phyloP scores from a whole-genome alignment of 495 filamentous ascomycete genomes.

The Penicillium canescens region DNA sequence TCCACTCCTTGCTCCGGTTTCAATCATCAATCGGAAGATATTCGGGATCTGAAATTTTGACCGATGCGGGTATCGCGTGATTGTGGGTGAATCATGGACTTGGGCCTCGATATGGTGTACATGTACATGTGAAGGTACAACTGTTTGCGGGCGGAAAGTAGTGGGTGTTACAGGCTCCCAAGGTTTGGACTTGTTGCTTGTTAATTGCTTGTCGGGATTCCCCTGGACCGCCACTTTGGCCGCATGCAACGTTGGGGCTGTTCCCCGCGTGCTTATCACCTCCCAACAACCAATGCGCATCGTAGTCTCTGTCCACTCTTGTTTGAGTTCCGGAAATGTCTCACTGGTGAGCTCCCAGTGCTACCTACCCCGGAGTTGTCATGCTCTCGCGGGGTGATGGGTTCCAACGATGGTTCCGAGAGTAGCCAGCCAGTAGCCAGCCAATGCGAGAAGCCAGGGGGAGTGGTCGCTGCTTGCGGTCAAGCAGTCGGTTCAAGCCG shows the following conservation, averaged over 20 bases:
- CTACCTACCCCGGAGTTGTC: constrained; percentile 2
- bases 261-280: constrained; percentile 18
- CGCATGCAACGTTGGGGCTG: constrained; percentile 25
- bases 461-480: background rate
- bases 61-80: background rate
- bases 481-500: background rate
- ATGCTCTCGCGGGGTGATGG: too few relatives aligned
- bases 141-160: too few relatives aligned
- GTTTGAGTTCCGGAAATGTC: constrained; percentile 1
- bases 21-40: background rate
- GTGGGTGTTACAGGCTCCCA: too few relatives aligned
- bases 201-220: too few relatives aligned
- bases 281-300: too few relatives aligned
- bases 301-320: too few relatives aligned
- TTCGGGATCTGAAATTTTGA: constrained; percentile 7
- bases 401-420: background rate
- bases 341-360: background rate
- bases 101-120: background rate
- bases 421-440: constrained; percentile 8
- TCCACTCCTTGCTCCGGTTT: constrained; percentile 9
- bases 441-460: background rate
- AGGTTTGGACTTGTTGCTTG: too few relatives aligned
- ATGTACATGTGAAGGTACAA: too few relatives aligned
- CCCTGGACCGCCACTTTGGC: background rate
- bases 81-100: background rate